Base-by-base conservation (phyloP, 805 yeast genomes). In the Wickerhamiella sergipiensis region DNA sequence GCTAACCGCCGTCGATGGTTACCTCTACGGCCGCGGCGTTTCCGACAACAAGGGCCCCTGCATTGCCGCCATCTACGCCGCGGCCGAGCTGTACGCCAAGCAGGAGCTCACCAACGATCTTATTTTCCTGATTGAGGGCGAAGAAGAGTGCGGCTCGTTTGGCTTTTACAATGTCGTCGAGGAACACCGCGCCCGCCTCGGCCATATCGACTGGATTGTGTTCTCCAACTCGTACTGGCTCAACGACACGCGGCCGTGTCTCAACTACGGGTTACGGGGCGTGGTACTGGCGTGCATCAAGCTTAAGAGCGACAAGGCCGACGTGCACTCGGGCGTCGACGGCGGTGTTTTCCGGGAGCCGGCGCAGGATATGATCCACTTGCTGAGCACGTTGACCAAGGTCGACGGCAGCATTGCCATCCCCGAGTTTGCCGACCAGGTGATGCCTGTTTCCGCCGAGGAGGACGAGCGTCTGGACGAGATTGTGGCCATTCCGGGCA, bases 1-100 rank as follows among this genome's bases (percentile, higher is more conserved):
- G 21, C 64, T 92, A 62, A 76, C 83, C 0, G 83, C 95, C 2
- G 74, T 76, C 53, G 83, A 90, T 63, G 97, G 97, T 0, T 87
- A 82, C 59, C 62, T 90, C 53, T 84, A 85, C 59, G 97, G 90
- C 1, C 75, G 98, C 62, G 98, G 98, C 52, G 92, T 83, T 0
- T 80, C 92, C 45, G 98, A 90, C 62, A 92, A 90, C 65, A 90
- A 90, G 64, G 98, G 98, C 0, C 98, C 98, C 0, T 69, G 84
- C 8, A 67, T 88, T 12, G 95, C 96, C 1, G 82, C 96, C 0
- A 74, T 90, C 2, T 88, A 80, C 66, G 86, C 95, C 0, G 95
- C 84, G 18, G 89, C 92, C 0, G 86, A 84, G 49, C 66, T 87
- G 13, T 68, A 68, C 50, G 75, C 75, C 26, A 66, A 69, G 10